These are phyloP conservation scores for Trypanosoma brucei DNA, from an alignment of 208 protist species.

Conservation along the genomic window DNA sequence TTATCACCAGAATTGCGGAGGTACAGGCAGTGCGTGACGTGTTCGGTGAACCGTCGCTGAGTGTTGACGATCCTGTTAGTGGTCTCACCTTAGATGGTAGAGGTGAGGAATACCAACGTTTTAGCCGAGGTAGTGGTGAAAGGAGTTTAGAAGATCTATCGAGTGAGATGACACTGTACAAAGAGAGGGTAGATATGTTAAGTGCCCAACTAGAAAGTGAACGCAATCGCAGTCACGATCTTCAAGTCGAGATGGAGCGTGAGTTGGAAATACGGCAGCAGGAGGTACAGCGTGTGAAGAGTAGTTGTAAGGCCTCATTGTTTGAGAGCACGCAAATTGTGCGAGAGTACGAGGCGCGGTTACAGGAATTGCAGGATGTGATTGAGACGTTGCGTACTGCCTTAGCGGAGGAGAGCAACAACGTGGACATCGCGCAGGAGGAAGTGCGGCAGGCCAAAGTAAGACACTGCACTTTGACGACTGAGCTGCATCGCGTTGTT, in stretches of 20 bases:
- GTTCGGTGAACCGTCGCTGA: conserved; percentile 25
- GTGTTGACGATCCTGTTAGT: conserved; percentile 25
- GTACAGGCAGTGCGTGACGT: conserved; percentile 23
- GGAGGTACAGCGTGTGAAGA: conserved; percentile 20
- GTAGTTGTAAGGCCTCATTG: conserved; percentile 32
- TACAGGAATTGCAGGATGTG: conserved; percentile 59
- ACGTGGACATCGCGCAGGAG: conserved; percentile 40
- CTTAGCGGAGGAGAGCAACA: conserved; percentile 52
- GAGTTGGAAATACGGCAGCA: conserved; percentile 21
- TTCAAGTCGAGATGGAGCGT: conserved; percentile 19
- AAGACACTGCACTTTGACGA: conserved; percentile 28
- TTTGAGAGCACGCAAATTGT: conserved; percentile 30
- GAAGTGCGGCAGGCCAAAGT: conserved; percentile 33
- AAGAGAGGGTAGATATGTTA: conserved; percentile 40
- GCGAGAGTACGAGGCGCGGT: conserved; percentile 43
- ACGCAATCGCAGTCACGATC: conserved; percentile 15
- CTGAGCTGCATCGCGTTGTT: conserved; percentile 26
- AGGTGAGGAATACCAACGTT: not conserved
- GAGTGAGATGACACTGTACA: conserved; percentile 45
- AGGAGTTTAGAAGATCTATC: conserved; percentile 14
- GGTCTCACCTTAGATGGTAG: conserved; percentile 22
- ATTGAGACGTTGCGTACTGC: conserved; percentile 48
- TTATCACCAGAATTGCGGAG: conserved; percentile 43
- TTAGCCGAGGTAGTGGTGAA: conserved; percentile 2
- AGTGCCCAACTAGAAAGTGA: conserved; percentile 36